phyloP scores from a whole-genome alignment of 116 monocot genomes.

The Dioscorea cayenensis region DNA sequence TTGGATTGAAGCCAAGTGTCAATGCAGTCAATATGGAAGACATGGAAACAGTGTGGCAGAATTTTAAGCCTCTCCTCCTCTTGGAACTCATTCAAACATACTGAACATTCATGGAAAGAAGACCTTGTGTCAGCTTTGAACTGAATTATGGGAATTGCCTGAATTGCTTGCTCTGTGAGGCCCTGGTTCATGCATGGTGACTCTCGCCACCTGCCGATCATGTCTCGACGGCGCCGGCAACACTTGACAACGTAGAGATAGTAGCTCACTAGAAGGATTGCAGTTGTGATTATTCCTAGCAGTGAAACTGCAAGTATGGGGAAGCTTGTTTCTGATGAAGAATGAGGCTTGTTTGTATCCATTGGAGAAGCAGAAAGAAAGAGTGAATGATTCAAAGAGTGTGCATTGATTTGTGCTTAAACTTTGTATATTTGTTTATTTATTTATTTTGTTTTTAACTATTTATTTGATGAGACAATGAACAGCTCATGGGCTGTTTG shows the following conservation, averaged over 20 bases:
- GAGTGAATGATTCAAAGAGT: not conserved
- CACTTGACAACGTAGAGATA: constrained; percentile 62
- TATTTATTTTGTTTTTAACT: not conserved
- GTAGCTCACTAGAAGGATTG: constrained; percentile 53
- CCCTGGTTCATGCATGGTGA: constrained; percentile 10
- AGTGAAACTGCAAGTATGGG: constrained; percentile 44
- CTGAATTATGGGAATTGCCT: constrained; percentile 48
- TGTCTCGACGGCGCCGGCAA: constrained; percentile 21
- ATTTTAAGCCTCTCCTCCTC: constrained; percentile 49
- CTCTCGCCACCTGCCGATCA: not conserved
- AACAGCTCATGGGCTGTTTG: not conserved
- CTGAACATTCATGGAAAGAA: constrained; percentile 43
- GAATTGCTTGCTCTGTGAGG: constrained; percentile 35
- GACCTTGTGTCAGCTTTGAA: not conserved
- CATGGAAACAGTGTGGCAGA: constrained; percentile 55
- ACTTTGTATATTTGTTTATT: not conserved
- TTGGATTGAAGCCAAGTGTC: constrained; percentile 62
- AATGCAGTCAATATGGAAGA: constrained; percentile 72
- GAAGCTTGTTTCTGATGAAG: constrained; percentile 28
- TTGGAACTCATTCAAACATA: constrained; percentile 57
- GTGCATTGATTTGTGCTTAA: not conserved
- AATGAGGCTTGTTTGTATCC: constrained; percentile 4
- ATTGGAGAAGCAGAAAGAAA: not conserved
- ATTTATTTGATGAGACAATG: constrained; percentile 1
- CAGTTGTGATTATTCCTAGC: constrained; percentile 51